Evolutionary conservation across 2,329 filamentous ascomycete genomes (phyloP).

Genomic region (Cercospora sojina): DNA sequence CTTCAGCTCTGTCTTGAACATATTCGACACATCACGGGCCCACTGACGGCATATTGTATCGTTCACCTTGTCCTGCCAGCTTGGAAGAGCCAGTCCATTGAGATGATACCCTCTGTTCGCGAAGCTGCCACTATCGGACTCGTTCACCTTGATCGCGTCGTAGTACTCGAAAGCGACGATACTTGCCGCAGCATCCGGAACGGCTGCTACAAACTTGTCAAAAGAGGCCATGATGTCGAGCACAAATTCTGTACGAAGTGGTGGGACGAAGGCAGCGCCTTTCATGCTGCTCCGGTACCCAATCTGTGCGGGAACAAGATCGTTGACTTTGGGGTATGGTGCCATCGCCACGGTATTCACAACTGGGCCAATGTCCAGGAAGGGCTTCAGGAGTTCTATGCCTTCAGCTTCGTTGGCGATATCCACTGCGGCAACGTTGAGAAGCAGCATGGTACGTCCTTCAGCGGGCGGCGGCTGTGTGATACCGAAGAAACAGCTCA

Average conservation of each 20-base stretch:
- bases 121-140: conserved; percentile 28
- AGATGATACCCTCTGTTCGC: conserved; percentile 34
- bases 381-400: conserved; percentile 25
- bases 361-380: conserved; percentile 28
- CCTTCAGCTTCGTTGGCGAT: conserved; percentile 25
- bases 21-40: conserved; percentile 30
- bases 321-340: conserved; percentile 29
- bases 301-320: conserved; percentile 24
- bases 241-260: conserved; percentile 29
- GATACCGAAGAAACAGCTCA: conserved; percentile 24
- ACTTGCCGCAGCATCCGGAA: conserved; percentile 24
- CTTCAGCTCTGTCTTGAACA: conserved; percentile 32
- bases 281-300: conserved; percentile 33
- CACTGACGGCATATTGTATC: conserved; percentile 32
- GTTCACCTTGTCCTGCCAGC: conserved; percentile 33
- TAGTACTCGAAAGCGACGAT: conserved; percentile 33
- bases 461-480: conserved; percentile 29
- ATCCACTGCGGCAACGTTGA: conserved; percentile 22
- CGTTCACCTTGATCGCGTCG: conserved; percentile 29
- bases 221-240: conserved; percentile 23
- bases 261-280: conserved; percentile 30
- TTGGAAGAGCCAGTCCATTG: conserved; percentile 34
- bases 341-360: conserved; percentile 27
- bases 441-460: conserved; percentile 28
- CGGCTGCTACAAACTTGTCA: conserved; percentile 24